Base-by-base conservation (phyloP, 2,329 filamentous ascomycete species). In the Juglanconis oblonga region DNA sequence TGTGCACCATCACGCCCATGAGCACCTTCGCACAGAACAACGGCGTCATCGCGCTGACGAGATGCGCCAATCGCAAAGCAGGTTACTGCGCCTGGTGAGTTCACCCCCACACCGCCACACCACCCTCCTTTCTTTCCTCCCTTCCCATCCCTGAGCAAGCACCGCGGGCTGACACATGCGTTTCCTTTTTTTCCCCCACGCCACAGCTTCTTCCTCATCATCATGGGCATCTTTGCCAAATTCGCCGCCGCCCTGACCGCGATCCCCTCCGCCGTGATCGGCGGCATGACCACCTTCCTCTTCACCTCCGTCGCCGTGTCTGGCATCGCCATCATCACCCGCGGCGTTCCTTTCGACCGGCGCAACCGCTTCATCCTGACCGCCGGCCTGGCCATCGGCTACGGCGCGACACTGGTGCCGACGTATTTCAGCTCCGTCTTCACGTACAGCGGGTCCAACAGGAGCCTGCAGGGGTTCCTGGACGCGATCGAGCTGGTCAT, bases 1-100 rank as follows among this genome's bases (percentile, higher is more conserved):
- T 95, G 36, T 89, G 87, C 77, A 94, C 90, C 52, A 90, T 91
- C 66, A 90, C 89, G 0, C 90, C 90, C 35, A 90, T 93, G 84
- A 87, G 86, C 1, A 89, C 87, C 0, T 93, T 93, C 66, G 90
- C 90, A 0, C 90, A 93, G 72, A 94, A 94, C 77, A 93, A 94
- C 71, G 90, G 90, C 40, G 89, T 94, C 55, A 93, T 95, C 62
- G 88, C 90, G 0, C 79, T 95, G 49, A 95, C 91, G 0, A 83
- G 90, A 14, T 94, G 90, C 71, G 91, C 91, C 1, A 94, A 92
- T 72, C 85, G 91, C 57, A 89, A 87, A 51, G 91, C 90, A 5
- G 91, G 91, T 4, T 92, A 92, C 71, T 89, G 87, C 52, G 89
- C 87, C 70, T 92, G 83, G 73, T 73, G 63, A 59, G 69, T 65